phyloP scores from a whole-genome alignment of 495 filamentous ascomycete genomes.

The Tuber indicum region DNA sequence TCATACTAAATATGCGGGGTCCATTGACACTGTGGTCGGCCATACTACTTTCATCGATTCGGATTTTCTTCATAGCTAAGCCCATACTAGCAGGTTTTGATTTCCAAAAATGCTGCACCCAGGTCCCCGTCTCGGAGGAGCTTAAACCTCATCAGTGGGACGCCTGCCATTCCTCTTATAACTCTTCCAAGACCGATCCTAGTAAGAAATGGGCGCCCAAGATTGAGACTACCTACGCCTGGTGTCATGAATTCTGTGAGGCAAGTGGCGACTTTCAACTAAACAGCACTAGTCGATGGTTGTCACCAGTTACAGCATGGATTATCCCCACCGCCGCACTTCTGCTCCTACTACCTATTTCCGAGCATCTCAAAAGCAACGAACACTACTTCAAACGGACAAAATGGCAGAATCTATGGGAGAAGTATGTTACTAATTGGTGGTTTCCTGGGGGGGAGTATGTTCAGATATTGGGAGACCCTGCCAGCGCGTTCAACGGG shows the following conservation, averaged over 20 bases:
- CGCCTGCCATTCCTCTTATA: slow-evolving; percentile 30
- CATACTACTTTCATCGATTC: background rate
- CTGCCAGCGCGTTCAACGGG: slow-evolving; percentile 36
- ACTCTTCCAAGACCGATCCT: slow-evolving; percentile 35
- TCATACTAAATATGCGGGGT: background rate
- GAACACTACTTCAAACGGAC: slow-evolving; percentile 13
- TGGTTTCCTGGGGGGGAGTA: slow-evolving; percentile 26
- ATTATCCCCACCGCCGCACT: slow-evolving; percentile 34
- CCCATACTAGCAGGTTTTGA: slow-evolving; percentile 17
- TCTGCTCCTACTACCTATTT: slow-evolving; percentile 34
- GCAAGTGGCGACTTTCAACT: slow-evolving; percentile 20
- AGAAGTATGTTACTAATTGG: slow-evolving; percentile 32
- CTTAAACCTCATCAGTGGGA: slow-evolving; percentile 30
- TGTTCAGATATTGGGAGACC: slow-evolving; percentile 36
- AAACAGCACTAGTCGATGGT: slow-evolving; percentile 34
- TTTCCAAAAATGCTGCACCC: slow-evolving; percentile 32
- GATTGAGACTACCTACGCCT: slow-evolving; percentile 28
- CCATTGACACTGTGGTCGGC: background rate
- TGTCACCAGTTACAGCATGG: slow-evolving; percentile 36
- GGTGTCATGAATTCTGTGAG: slow-evolving; percentile 32
- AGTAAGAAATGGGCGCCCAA: slow-evolving; percentile 26
- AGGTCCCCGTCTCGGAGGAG: slow-evolving; percentile 29
- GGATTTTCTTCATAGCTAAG: background rate
- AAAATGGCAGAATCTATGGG: slow-evolving; percentile 6
- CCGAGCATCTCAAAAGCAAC: slow-evolving; percentile 30